Evolutionary conservation across 192 early-diverging fungal genomes (phyloP), one percentile per base, ranked within the genome.

Genomic region (Podila epigama): DNA sequence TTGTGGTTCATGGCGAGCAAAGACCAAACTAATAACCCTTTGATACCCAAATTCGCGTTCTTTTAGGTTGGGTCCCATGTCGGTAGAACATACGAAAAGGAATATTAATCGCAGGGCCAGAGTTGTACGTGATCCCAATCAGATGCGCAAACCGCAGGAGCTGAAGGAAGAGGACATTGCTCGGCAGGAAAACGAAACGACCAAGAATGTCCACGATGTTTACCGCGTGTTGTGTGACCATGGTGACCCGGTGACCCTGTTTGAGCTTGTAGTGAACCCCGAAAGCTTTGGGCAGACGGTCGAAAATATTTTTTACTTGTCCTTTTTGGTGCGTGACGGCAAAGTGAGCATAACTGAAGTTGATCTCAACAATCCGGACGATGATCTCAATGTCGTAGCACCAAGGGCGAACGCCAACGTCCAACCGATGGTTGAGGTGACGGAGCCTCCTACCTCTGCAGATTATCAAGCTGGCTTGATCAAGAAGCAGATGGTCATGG

Each of bases 271-370:
- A 40, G 83, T 93, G 53, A 97, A 99, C 79, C 97, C 96, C 12
- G 75, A 85, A 5, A 95, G 95, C 18, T 97, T 97, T 77, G 82
- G 89, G 6, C 97, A 99, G 83, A 92, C 94, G 5, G 90, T 99
- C 4, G 97, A 99, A 72, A 99, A 99, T 78, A 85, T 99, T 44
- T 99, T 99, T 72, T 96, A 97, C 58, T 75, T 97, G n/a, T 94
- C 95, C n/a, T 99, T 99, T 69, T 82, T 99, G 48, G 87, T 97
- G 20, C 87, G 94, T 52, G 95, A 97, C 65, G 95, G 91, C 16
- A 88, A 83, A 61, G 96, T 88, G 5, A 77, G 66, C 39, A 89
- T 98, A 27, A 22, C 39, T 13, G 89, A 94, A 51, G 92, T 90
- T 56, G 84, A 87, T 12, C 83, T 81, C 18, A 91, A 90, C 4